Conservation (phyloP, 257 asterid species). For the Cinchona pubescens region DNA sequence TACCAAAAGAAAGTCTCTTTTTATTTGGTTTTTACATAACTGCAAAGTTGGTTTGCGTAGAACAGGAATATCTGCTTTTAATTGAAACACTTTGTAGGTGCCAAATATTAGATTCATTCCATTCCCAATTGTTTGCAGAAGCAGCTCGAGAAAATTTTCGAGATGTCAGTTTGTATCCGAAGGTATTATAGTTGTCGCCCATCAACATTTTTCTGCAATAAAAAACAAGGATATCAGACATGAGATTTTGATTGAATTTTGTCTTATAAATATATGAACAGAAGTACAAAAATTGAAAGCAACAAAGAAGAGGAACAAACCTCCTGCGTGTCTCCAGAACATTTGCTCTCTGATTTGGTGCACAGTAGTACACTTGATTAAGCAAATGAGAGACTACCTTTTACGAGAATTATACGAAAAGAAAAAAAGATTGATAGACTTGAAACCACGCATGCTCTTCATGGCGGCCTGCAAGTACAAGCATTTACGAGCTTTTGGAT, state of each 20-base stretch:
- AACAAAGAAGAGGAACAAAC: conserved; percentile 25
- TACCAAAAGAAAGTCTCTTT: background rate
- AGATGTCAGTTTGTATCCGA: conserved; percentile 66
- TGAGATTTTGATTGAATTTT: background rate
- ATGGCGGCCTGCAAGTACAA: too few species aligned
- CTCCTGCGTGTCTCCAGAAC: conserved; percentile 71
- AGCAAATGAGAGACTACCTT: conserved; percentile 60
- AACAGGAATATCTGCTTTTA: background rate
- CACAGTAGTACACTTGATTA: conserved; percentile 60
- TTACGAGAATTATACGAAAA: conserved; percentile 7
- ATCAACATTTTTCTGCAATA: too few species aligned
- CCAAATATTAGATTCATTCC: too few species aligned
- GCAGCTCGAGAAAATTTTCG: conserved; percentile 75
- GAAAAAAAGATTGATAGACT: too few species aligned
- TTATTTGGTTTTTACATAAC: too few species aligned
- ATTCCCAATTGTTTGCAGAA: too few species aligned
- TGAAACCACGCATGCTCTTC: too few species aligned
- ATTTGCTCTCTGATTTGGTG: conserved; percentile 69
- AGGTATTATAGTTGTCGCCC: conserved; percentile 76
- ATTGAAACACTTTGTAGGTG: too few species aligned
- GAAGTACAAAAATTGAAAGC: background rate
- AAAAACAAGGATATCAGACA: conserved; percentile 6
- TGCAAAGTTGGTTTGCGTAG: too few species aligned
- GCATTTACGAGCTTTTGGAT: too few species aligned
- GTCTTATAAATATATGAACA: background rate